These are phyloP conservation scores for Zymoseptoria passerinii DNA, from an alignment of 2,329 filamentous ascomycete genomes.

Conservation along the genomic window DNA sequence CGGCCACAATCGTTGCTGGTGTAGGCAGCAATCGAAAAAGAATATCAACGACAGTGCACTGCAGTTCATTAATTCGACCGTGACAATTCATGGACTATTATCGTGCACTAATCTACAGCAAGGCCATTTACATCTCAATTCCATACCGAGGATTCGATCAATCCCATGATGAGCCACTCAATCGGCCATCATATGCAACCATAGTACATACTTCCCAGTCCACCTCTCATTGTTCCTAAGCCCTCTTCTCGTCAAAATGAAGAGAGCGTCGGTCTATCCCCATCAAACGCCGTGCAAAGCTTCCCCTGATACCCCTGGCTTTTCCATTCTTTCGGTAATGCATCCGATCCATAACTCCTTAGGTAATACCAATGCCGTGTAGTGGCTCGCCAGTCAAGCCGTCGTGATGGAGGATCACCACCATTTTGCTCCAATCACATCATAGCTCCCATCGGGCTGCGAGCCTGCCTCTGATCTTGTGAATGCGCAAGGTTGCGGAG, in stretches of 20 bases:
- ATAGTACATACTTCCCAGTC: conserved; percentile 5
- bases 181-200: neutral
- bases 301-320: neutral
- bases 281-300: neutral
- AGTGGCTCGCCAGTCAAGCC: neutral
- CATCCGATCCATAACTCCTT: neutral
- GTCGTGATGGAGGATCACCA: neutral
- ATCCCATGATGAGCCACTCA: conserved; percentile 2
- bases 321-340: neutral
- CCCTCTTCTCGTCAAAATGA: conserved; percentile 18
- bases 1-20: neutral
- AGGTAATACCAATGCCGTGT: neutral
- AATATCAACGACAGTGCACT: neutral
- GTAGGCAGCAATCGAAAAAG: neutral
- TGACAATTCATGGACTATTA: neutral
- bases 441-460: conserved; percentile 7
- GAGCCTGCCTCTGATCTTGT: conserved; percentile 13
- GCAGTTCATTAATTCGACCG: neutral
- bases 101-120: conserved; percentile 13
- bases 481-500: conserved; percentile 24
- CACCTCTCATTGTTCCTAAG: neutral
- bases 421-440: neutral
- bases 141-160: neutral
- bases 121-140: conserved; percentile 1
- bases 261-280: conserved; percentile 6